Evolutionary conservation across 225 moss, liverwort and hornwort species (phyloP), one percentile per base, ranked within the genome.

Genomic region (Neckera pumila): DNA sequence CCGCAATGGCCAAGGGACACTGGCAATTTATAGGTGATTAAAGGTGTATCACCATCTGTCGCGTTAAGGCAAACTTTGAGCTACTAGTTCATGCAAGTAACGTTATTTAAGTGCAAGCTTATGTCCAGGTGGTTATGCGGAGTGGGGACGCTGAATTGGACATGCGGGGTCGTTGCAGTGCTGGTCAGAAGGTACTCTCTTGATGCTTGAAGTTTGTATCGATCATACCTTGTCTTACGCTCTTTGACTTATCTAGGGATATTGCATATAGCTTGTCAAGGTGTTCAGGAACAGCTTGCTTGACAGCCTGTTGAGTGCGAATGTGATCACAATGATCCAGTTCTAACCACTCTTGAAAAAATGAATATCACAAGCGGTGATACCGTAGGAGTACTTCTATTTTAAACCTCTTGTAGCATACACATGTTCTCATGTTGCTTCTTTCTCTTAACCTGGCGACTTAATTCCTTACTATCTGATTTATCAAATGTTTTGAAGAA

Each of bases 141-240:
- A 99, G 96, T 92, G 99, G 99, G 63, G 97, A 99, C 88, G 99
- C 99, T 76, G 97, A 99, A 89, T 89, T 99, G 89, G 99, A 99
- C 90, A 99, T 99, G 99, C 93, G 97, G 74, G 99, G 99, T 89
- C 97, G 99, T 85, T 99, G 99, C 88, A 99, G 97, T 93, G 99
- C 99, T 87, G 99, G 99, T 78, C 99, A 99, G 87, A 99, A 99
- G 96, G 98, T 99, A 88, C 80, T 67, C 38, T 77, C 77, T 49
- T 43, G 58, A 86, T 81, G 40, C 80, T 62, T 82, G 81, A 67
- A 85, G 58, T 88, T 81, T 64, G 63, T 71, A 28, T 86, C 45
- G 33, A 85, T 82, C 59, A 82, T 86, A 30, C 79, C 65, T 88
- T 59, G 66, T 83, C 79, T 30, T 93, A 66, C 72, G 72, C 88